Conservation (phyloP, 345 rosid species). For the Arabidopsis arenosa region DNA sequence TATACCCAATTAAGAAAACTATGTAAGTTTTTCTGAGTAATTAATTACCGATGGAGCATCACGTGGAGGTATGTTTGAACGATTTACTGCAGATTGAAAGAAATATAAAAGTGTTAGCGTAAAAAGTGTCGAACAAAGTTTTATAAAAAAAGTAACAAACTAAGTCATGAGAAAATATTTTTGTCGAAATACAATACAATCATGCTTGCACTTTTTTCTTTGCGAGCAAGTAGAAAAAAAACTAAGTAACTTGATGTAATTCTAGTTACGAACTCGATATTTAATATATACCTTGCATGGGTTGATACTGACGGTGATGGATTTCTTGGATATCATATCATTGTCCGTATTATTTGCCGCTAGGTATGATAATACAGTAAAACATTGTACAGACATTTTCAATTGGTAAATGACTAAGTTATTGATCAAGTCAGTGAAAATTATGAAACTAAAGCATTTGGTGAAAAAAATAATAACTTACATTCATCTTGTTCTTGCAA, state of each 20-base stretch:
- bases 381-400: background rate
- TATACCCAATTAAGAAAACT: background rate
- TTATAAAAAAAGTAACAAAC: background rate
- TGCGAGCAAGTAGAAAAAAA: background rate
- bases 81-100: conserved; percentile 20
- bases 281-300: conserved; percentile 17
- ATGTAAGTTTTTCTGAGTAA: background rate
- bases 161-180: background rate
- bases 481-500: conserved; percentile 22
- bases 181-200: background rate
- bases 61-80: conserved; percentile 35
- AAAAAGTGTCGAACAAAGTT: too few relatives aligned
- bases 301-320: conserved; percentile 10
- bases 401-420: background rate
- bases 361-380: background rate
- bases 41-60: conserved; percentile 30
- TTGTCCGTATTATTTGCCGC: background rate
- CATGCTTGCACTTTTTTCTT: background rate
- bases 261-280: background rate
- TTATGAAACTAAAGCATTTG: background rate
- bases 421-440: background rate
- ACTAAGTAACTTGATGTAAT: background rate
- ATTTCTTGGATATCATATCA: conserved; percentile 10
- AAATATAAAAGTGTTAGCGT: conserved; percentile 2
- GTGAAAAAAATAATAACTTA: conserved; percentile 13